These are phyloP conservation scores for Bromus sterilis DNA, from an alignment of 176 grass and related monocot species.

Conservation along the genomic window DNA sequence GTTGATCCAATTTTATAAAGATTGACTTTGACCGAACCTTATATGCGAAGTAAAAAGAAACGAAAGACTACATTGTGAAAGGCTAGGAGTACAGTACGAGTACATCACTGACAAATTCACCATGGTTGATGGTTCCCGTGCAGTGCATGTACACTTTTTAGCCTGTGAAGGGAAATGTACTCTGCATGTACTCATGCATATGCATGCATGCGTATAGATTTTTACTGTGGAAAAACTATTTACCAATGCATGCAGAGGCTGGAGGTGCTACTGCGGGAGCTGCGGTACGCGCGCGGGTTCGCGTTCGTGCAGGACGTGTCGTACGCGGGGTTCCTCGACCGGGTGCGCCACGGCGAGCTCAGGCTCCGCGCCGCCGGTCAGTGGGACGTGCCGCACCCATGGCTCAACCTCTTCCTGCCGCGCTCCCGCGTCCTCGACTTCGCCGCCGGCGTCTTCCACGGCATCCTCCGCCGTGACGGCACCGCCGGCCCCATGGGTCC, in stretches of 20 bases:
- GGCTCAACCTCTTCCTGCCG: slow-evolving; percentile 76
- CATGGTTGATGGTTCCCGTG: too few relatives aligned
- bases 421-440: slow-evolving; percentile 61
- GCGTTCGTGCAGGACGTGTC: slow-evolving; percentile 50
- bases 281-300: slow-evolving; percentile 36
- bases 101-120: neutral
- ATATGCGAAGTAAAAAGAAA: too few relatives aligned
- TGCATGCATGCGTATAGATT: too few relatives aligned
- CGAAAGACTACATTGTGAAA: too few relatives aligned
- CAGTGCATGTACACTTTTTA: neutral
- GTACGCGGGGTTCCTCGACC: slow-evolving; percentile 53
- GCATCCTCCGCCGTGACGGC: slow-evolving; percentile 20
- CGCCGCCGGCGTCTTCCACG: slow-evolving; percentile 45
- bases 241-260: slow-evolving; percentile 19
- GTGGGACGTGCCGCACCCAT: slow-evolving; percentile 75
- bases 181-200: neutral
- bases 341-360: slow-evolving; percentile 42
- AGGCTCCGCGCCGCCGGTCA: slow-evolving; percentile 38
- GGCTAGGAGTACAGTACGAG: too few relatives aligned
- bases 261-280: slow-evolving; percentile 29
- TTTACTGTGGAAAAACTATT: too few relatives aligned
- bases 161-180: neutral
- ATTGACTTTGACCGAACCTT: too few relatives aligned
- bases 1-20: too few relatives aligned
- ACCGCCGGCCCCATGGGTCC: slow-evolving; percentile 14